Evolutionary conservation across 2,329 filamentous ascomycete species (phyloP).

Genomic region (Epicoccum nigrum): DNA sequence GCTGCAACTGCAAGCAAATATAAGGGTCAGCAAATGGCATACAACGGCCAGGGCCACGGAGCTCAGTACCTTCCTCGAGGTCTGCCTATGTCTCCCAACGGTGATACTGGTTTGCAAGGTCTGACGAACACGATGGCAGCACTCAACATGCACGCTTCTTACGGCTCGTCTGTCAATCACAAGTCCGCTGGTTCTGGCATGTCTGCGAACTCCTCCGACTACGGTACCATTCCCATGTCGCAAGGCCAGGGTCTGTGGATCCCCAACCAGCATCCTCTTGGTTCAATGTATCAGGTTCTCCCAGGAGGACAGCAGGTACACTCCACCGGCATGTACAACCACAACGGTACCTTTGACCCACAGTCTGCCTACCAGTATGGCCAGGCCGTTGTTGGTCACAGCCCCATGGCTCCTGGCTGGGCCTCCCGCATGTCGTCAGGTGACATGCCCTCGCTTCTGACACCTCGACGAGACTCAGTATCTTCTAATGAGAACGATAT

Average conservation of each 20-base stretch:
- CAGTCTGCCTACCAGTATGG: slow-evolving; percentile 52
- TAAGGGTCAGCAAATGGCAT: slow-evolving; percentile 43
- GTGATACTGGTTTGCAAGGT: slow-evolving; percentile 39
- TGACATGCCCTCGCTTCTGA: slow-evolving; percentile 58
- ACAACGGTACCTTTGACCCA: slow-evolving; percentile 52
- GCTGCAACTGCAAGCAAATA: slow-evolving; percentile 31
- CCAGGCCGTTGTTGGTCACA: slow-evolving; percentile 53
- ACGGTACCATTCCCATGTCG: slow-evolving; percentile 39
- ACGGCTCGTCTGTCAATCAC: slow-evolving; percentile 38
- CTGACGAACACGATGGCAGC: slow-evolving; percentile 45
- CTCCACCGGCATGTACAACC: slow-evolving; percentile 54
- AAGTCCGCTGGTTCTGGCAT: slow-evolving; percentile 43
- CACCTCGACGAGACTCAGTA: slow-evolving; percentile 58
- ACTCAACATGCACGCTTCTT: slow-evolving; percentile 45
- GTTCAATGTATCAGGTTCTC: slow-evolving; percentile 45
- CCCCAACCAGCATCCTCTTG: slow-evolving; percentile 44
- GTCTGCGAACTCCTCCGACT: slow-evolving; percentile 44
- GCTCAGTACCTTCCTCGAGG: slow-evolving; percentile 46
- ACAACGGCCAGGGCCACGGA: slow-evolving; percentile 40
- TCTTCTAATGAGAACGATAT: slow-evolving; percentile 61
- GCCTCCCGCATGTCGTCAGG: slow-evolving; percentile 53
- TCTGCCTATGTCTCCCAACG: slow-evolving; percentile 41
- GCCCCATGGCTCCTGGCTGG: slow-evolving; percentile 55
- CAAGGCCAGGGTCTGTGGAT: slow-evolving; percentile 49
- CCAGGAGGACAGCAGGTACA: slow-evolving; percentile 39